Base-by-base conservation (phyloP, 306 rosid genomes). In the Quercus alba region DNA sequence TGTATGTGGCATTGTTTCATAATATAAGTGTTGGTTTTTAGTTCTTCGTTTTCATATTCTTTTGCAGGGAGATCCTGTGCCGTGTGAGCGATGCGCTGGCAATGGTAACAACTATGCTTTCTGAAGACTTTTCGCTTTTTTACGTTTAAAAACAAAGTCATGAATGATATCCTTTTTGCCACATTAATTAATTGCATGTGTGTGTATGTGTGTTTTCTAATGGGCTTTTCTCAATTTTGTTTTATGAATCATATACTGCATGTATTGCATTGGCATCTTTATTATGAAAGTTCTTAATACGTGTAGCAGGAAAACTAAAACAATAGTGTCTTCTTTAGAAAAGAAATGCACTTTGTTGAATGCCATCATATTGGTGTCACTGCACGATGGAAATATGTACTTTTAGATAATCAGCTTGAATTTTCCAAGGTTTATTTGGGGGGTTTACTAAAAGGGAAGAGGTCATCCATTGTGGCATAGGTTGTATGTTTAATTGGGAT, bases 41-140 rank as follows among this genome's bases (percentile, higher is more conserved):
- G 31, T 52, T 19, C 30, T 56, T 69, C 1, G 1, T 31, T n/a
- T 1, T 41, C 1, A 1, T n/a, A 61, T 67, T 69, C 54, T 80
- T 83, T 61, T 80, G 87, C 91, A 94, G 98, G 98, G 98, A 11
- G 98, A 90, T 84, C 98, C 98, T 18, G 91, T 92, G 82, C 90
- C 98, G 76, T 94, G 98, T 82, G 97, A 86, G 76, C 94, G 94
- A n/a, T 94, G 98, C 77, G 98, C 84, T 52, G 98, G 98, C 77
- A 94, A 94, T 56, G 98, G 98, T 94, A 87, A 87, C 49, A 77
- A 21, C 35, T 75, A 74, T 67, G 76, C 76, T 17, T 26, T 19
- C 71, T 81, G 38, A 31, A 73, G 61, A 18, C 25, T 25, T 73
- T 55, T 46, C 17, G 35, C 66, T 76, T 73, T 20, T 74, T 70